Evolutionary conservation across 768 basidiomycete genomes (phyloP), one percentile per base, ranked within the genome.

Genomic region (Lactarius tabidus): DNA sequence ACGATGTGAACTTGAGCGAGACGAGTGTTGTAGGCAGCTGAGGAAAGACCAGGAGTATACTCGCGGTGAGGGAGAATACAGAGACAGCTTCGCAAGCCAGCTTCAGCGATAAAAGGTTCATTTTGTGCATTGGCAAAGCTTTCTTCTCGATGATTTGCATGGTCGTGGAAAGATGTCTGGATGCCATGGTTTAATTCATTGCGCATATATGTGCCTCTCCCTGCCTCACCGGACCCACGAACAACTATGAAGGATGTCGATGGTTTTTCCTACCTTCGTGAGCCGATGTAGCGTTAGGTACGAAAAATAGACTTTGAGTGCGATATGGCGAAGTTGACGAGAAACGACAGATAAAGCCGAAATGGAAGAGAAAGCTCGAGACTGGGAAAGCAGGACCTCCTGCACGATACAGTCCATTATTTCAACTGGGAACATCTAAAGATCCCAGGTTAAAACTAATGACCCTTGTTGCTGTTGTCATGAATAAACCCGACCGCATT

Each of bases 1-100:
- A 73, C 28, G 74, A 76, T 2, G 80, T 81, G 39, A 90, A 75
- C 9, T 75, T 79, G 10, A 91, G 75, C 6, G 76, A 77, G 20
- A 77, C 81, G 53, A 90, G 70, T 52, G 75, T 77, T 1, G 68
- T 64, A 45, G 76, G 72, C 20, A 78, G 60, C 56, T 75, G 29
- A 64, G 62, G 51, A 59, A 64, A 39, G 60, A 65, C 31, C 66
- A 70, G 14, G 62, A 69, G 29, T 62, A 64, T 39, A 63, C 67
- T 45, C 70, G 63, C 31, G 17, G 53, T 18, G 39, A 65, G 56
- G 38, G 63, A 69, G 23, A 35, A 38, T 6, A 45, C 33, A 12
- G 53, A 41, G 28, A 68, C 74, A 69, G 51, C 26, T 58, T 45
- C 55, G 23, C 57, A 60, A 57, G 17, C 59, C 59, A 71, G 68